Base-by-base conservation (phyloP, 805 yeast species). In the Priceomyces carsonii region DNA sequence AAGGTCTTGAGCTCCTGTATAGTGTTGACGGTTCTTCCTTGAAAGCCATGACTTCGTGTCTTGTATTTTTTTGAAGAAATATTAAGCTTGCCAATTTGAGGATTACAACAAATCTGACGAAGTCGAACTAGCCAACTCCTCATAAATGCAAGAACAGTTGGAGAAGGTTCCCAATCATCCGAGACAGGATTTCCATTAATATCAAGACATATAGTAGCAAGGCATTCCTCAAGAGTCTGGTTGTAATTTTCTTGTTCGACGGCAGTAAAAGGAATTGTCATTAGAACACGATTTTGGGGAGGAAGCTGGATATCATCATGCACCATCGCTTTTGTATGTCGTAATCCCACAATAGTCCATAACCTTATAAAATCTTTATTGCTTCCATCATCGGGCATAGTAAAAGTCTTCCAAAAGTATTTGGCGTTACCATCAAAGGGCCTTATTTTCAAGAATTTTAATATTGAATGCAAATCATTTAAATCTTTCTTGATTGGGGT, bases 281-380 rank as follows among this genome's bases (percentile, higher is more conserved):
- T 58, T 29, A 89, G 63, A 7, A 80, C 69, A 33, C 95, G 69
- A 3, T 71, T 70, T 54, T 93, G 99, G 0, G 79, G 77, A 0
- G 99, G 99, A 7, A 93, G 66, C 26, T 69, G 54, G 10, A 93
- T 79, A 48, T 91, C 95, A 29, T 77, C 71, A 22, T 78, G 75
- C 0, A 93, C 96, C 82, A 84, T 80, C 9, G 79, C 73, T 49
- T 88, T 89, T 1, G 96, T 84, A 53, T 93, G 98, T 22, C 99
- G 65, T 7, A 90, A 55, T 12, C 87, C 75, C 5, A 83, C 51
- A 0, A 53, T 33, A 6, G 64, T 59, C 66, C 90, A 82, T 5
- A 88, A 50, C 18, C 32, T 69, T 4, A 57, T 43, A 31, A 69
- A 69, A 25, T 64, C 69, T 2, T 38, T 37, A 29, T 51, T 51